These are phyloP conservation scores for Rubia tinctorum DNA, from an alignment of 305 asterid species.

Conservation along the genomic window DNA sequence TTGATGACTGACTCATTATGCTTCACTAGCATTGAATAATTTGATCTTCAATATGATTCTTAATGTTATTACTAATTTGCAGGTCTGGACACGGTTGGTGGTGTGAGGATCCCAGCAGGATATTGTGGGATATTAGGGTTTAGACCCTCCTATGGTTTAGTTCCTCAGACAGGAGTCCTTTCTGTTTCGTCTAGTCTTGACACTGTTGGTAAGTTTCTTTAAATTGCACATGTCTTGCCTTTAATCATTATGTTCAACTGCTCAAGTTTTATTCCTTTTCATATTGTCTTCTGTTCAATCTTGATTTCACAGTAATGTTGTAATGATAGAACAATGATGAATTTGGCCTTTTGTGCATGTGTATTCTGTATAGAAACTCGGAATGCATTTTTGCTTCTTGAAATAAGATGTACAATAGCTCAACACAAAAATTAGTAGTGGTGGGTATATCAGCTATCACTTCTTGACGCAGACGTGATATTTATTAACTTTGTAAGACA, in stretches of 20 bases:
- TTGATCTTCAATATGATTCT: neutral
- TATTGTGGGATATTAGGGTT: conserved; percentile 93
- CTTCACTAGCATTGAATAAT: neutral
- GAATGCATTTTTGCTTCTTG: neutral
- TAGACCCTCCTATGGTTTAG: conserved; percentile 81
- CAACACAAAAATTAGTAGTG: neutral
- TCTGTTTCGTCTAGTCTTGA: conserved; percentile 91
- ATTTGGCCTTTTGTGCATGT: neutral
- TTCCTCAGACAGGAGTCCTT: conserved; percentile 67
- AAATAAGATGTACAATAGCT: neutral
- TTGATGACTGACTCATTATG: neutral
- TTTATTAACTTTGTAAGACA: conserved; percentile 9
- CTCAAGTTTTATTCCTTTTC: neutral
- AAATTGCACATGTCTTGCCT: neutral
- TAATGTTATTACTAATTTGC: conserved; percentile 20
- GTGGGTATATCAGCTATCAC: neutral
- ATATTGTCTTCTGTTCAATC: neutral
- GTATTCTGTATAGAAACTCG: neutral
- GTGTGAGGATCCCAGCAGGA: conserved; percentile 94
- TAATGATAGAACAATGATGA: neutral
- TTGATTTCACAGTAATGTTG: neutral
- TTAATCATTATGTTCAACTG: neutral
- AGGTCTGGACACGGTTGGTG: conserved; percentile 97
- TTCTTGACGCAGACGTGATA: neutral
- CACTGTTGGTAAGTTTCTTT: conserved; percentile 61